Evolutionary conservation across 2,329 filamentous ascomycete species (phyloP).

Genomic region (Fusarium duplospermum): DNA sequence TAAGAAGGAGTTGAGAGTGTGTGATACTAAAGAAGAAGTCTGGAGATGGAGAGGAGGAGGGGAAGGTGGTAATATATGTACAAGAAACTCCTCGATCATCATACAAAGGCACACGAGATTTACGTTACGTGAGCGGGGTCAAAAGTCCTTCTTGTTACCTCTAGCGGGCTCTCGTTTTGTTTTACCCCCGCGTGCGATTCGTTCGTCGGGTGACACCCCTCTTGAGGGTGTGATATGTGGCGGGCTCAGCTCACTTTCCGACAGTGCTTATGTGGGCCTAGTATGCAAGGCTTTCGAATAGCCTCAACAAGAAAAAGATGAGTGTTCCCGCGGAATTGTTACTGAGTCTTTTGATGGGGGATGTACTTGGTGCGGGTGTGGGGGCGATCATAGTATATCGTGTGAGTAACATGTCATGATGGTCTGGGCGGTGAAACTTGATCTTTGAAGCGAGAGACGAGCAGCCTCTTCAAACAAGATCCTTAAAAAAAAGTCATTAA

Average conservation of each 20-base stretch:
- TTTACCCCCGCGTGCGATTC: slow-evolving; percentile 38
- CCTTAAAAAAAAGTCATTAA: neutral
- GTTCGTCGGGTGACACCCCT: slow-evolving; percentile 27
- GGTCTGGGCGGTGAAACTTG: slow-evolving; percentile 21
- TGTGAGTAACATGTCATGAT: slow-evolving; percentile 36
- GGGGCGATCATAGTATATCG: slow-evolving; percentile 11
- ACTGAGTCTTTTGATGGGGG: neutral
- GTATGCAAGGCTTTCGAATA: neutral
- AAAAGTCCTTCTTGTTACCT: neutral
- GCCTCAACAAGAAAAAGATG: neutral
- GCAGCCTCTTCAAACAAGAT: neutral
- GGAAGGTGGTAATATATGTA: neutral
- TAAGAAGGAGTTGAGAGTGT: neutral
- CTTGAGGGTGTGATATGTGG: neutral
- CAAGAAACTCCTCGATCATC: neutral
- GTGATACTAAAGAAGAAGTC: neutral
- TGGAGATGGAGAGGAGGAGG: neutral
- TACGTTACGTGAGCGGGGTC: slow-evolving; percentile 34
- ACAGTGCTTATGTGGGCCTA: neutral
- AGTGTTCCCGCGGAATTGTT: neutral
- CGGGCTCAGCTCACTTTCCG: neutral
- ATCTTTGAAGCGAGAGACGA: neutral
- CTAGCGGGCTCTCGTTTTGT: slow-evolving; percentile 36
- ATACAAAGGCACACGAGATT: slow-evolving; percentile 24
- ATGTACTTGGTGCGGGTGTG: slow-evolving; percentile 10